Evolutionary conservation across 371 early-diverging fungal genomes (phyloP).

Genomic region (Lichtheimia hyalospora): DNA sequence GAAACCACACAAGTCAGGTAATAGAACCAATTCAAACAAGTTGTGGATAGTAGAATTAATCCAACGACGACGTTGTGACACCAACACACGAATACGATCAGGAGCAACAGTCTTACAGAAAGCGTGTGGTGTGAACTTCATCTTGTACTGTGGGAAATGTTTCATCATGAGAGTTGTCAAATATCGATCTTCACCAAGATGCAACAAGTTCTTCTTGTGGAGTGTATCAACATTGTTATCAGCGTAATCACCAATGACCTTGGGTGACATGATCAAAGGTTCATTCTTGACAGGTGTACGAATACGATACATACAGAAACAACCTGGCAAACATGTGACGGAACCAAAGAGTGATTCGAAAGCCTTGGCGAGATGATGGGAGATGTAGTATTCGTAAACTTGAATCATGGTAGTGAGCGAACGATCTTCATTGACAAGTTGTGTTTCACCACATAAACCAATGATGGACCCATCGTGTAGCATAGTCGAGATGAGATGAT

Average conservation of each 20-base stretch:
- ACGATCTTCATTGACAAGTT: constrained; percentile 83
- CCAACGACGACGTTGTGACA: constrained; percentile 92
- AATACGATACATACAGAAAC: constrained; percentile 95
- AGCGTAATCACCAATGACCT: constrained; percentile 93
- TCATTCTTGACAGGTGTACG: constrained; percentile 80
- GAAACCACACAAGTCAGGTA: constrained; percentile 92
- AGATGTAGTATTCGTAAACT: constrained; percentile 98
- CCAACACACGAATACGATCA: constrained; percentile 88
- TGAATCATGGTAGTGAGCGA: constrained; percentile 99
- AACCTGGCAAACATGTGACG: constrained; percentile 95
- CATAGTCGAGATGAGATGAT: constrained; percentile 86
- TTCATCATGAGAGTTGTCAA: constrained; percentile 98
- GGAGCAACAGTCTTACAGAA: constrained; percentile 98
- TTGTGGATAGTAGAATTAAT: constrained; percentile 99
- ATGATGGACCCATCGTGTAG: constrained; percentile 87
- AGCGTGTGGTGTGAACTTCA: constrained; percentile 96
- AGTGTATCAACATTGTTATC: constrained; percentile 95
- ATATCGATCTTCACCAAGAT: constrained; percentile 98
- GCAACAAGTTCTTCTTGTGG: constrained; percentile 98
- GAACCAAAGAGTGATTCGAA: constrained; percentile 99
- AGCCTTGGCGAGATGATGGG: constrained; percentile 97
- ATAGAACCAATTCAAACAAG: constrained; percentile 84
- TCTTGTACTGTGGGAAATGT: constrained; percentile 97
- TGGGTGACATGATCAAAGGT: constrained; percentile 91
- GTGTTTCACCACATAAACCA: constrained; percentile 94